A percentile compares a stretch with the other conserved stretches of the same genome.
These are phyloP conservation scores for Hibiscus tridactylites DNA, from an alignment of 345 rosid species.

Conservation along the genomic window DNA sequence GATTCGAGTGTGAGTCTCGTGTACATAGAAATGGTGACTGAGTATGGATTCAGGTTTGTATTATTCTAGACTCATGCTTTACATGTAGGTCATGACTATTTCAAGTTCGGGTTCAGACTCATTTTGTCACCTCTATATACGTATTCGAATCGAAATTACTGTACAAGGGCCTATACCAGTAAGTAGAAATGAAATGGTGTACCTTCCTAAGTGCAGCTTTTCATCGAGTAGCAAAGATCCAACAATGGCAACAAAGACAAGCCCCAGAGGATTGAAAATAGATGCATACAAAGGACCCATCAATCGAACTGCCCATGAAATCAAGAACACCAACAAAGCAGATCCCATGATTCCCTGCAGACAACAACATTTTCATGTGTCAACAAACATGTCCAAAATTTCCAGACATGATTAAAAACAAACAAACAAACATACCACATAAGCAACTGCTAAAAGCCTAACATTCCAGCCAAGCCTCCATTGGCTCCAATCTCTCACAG, in stretches of 20 bases:
- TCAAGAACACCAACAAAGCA: conserved; percentile 21
- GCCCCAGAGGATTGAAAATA: conserved; percentile 28
- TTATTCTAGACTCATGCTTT: too few relatives aligned
- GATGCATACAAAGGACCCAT: conserved; percentile 37
- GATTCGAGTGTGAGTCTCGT: not conserved
- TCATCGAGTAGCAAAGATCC: conserved; percentile 27
- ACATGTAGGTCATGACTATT: not conserved
- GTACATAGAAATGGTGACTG: not conserved
- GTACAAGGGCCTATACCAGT: too few relatives aligned
- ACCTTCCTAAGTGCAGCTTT: conserved; percentile 37
- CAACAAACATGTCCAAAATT: not conserved
- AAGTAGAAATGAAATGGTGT: not conserved
- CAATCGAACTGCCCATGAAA: conserved; percentile 20
- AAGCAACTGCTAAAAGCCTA: conserved; percentile 36
- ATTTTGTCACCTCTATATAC: not conserved
- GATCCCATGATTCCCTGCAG: conserved; percentile 32
- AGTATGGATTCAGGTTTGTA: not conserved
- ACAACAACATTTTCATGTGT: not conserved
- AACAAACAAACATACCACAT: conserved; percentile 16
- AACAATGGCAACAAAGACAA: conserved; percentile 25
- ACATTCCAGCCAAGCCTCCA: conserved; percentile 60
- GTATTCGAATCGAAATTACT: not conserved
- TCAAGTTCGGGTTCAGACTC: not conserved
- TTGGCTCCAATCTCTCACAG: conserved; percentile 35
- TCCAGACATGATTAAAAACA: not conserved